phyloP scores from a whole-genome alignment of 2,329 filamentous ascomycete genomes.

The Calcarisporium arbuscula region DNA sequence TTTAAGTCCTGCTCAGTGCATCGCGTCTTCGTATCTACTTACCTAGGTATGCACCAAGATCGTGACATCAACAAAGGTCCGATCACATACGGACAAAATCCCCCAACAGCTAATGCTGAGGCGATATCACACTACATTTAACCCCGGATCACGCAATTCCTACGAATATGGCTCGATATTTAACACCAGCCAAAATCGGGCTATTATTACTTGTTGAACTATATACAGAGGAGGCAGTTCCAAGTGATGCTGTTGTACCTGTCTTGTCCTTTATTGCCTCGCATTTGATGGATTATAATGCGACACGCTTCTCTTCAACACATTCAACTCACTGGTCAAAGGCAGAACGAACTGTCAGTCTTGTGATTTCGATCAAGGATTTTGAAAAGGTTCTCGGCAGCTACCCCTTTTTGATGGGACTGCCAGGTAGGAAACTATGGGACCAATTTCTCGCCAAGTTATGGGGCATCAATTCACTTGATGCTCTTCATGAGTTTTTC shows the following conservation, averaged over 20 bases:
- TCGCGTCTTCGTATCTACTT: too few relatives aligned
- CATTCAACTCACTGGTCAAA: constrained; percentile 35
- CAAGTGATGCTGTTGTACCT: constrained; percentile 63
- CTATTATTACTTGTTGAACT: constrained; percentile 75
- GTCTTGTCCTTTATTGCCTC: constrained; percentile 74
- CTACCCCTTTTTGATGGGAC: constrained; percentile 44
- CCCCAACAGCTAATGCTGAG: neutral
- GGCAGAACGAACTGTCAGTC: constrained; percentile 42
- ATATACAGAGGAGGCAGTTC: constrained; percentile 67
- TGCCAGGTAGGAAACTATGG: constrained; percentile 79
- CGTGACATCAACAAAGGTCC: too few relatives aligned
- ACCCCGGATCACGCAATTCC: too few relatives aligned
- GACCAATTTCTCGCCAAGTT: constrained; percentile 75
- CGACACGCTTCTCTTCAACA: constrained; percentile 20
- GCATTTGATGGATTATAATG: constrained; percentile 52
- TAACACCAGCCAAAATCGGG: constrained; percentile 84
- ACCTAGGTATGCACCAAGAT: too few relatives aligned
- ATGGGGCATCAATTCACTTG: constrained; percentile 77
- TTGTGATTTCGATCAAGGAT: constrained; percentile 49
- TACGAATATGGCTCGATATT: constrained; percentile 63
- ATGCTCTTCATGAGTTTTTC: constrained; percentile 76
- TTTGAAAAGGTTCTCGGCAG: constrained; percentile 53
- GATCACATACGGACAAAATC: too few relatives aligned
- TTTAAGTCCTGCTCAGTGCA: too few relatives aligned
- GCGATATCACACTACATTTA: too few relatives aligned